phyloP scores from a whole-genome alignment of 2,329 filamentous ascomycete species.

The Lachnellula arida region DNA sequence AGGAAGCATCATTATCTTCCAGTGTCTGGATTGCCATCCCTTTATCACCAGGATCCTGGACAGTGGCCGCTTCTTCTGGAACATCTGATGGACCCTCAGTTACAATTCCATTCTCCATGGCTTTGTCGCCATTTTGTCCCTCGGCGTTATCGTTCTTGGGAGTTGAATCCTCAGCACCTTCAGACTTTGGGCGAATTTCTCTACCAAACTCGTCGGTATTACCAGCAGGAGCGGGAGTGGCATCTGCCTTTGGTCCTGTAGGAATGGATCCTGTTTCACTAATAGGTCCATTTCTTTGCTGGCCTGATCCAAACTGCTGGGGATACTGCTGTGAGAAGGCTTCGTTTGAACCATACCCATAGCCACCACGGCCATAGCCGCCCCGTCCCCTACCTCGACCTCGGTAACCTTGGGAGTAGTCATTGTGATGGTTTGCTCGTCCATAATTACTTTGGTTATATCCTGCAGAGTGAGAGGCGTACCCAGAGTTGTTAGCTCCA shows the following conservation, averaged over 20 bases:
- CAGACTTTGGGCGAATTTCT: constrained; percentile 29
- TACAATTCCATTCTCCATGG: constrained; percentile 6
- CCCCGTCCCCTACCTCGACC: constrained; percentile 36
- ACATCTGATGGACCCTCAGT: constrained; percentile 16
- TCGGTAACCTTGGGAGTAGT: constrained; percentile 52
- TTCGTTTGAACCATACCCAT: constrained; percentile 29
- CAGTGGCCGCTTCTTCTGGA: constrained; percentile 7
- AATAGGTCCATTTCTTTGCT: constrained; percentile 24
- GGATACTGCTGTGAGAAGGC: constrained; percentile 28
- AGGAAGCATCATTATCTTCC: constrained; percentile 34
- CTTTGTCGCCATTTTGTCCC: background rate
- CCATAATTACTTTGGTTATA: constrained; percentile 67
- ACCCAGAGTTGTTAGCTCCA: constrained; percentile 74
- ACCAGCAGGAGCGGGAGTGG: constrained; percentile 10
- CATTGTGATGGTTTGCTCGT: constrained; percentile 36
- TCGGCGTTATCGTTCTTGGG: constrained; percentile 5
- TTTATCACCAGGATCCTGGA: constrained; percentile 10
- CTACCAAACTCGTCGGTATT: constrained; percentile 35
- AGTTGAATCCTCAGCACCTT: constrained; percentile 18
- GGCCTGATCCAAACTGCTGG: constrained; percentile 24
- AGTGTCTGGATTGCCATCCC: constrained; percentile 32
- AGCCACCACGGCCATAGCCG: constrained; percentile 25
- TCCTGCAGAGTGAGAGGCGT: constrained; percentile 55
- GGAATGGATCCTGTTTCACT: constrained; percentile 28
- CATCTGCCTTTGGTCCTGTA: constrained; percentile 29